Percentiles rank a stretch among this genome's conserved stretches.
Evolutionary conservation across 2,329 filamentous ascomycete species (phyloP).

Genomic region (Cryphonectria japonica): DNA sequence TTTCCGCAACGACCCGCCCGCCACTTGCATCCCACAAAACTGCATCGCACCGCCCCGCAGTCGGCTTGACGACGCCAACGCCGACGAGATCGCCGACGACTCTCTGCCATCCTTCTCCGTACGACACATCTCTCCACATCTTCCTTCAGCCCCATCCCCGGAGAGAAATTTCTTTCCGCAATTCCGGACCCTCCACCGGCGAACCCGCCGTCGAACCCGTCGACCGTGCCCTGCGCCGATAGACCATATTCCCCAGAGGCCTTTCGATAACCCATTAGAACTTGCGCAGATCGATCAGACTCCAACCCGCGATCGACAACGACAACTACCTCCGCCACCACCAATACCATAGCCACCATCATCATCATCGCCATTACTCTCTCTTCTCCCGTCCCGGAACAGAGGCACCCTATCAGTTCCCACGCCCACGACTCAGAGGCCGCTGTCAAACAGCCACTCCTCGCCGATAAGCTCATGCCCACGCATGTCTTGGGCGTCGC

Average conservation of each 20-base stretch:
- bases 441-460: not conserved
- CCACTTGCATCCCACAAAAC: not conserved
- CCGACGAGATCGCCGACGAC: not conserved
- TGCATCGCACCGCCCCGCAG: not conserved
- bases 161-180: not conserved
- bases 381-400: not conserved
- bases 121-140: not conserved
- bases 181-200: not conserved
- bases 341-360: no score
- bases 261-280: not conserved
- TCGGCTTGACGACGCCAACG: not conserved
- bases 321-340: not conserved
- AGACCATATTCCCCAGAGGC: not conserved
- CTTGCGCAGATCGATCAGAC: not conserved
- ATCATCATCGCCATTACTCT: not conserved
- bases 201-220: not conserved
- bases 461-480: not conserved
- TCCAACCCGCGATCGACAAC: not conserved
- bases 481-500: not conserved
- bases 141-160: not conserved
- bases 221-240: not conserved
- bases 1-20: constrained; percentile 5
- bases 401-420: not conserved
- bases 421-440: not conserved
- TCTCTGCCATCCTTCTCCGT: not conserved